These are phyloP conservation scores for Hansenula sp. DNA, from an alignment of 1,139 yeast species.

Conservation along the genomic window DNA sequence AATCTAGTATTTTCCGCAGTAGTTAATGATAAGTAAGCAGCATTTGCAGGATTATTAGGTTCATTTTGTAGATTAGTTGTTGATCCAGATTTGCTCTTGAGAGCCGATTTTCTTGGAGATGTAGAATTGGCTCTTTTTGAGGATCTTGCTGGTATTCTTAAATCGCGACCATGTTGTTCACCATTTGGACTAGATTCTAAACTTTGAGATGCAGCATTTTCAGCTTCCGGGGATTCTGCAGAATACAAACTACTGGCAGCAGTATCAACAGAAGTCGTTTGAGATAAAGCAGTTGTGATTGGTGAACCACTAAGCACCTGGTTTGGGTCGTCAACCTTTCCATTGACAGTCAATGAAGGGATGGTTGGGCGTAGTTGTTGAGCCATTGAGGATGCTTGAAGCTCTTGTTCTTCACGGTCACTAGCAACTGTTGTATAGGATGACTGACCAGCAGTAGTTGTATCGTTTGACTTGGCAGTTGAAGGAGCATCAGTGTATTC, in stretches of 20 bases:
- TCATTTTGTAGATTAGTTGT: slow-evolving; percentile 52
- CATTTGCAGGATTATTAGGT: slow-evolving; percentile 44
- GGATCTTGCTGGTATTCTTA: slow-evolving; percentile 16
- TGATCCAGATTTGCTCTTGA: slow-evolving; percentile 40
- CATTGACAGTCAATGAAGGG: slow-evolving; percentile 8
- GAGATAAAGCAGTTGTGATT: background rate
- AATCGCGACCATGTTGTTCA: background rate
- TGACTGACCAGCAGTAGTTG: slow-evolving; percentile 14
- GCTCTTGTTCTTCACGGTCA: slow-evolving; percentile 1
- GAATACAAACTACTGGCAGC: slow-evolving; percentile 19
- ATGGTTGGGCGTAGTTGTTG: slow-evolving; percentile 23
- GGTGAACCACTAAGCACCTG: slow-evolving; percentile 5
- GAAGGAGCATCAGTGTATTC: slow-evolving; percentile 19
- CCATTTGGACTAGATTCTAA: slow-evolving; percentile 5
- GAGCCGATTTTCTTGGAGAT: slow-evolving; percentile 60
- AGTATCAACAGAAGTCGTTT: background rate
- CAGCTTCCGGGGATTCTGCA: slow-evolving; percentile 6
- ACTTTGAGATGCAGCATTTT: background rate
- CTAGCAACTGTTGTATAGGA: slow-evolving; percentile 16
- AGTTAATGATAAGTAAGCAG: slow-evolving; percentile 62
- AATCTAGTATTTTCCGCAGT: slow-evolving; percentile 77
- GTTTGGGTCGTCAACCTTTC: background rate
- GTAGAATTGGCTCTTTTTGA: slow-evolving; percentile 13
- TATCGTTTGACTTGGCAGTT: slow-evolving; percentile 21
- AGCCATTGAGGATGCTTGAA: slow-evolving; percentile 16